Conservation (phyloP, 78 protist species). For the Polysphondylium violaceum region DNA sequence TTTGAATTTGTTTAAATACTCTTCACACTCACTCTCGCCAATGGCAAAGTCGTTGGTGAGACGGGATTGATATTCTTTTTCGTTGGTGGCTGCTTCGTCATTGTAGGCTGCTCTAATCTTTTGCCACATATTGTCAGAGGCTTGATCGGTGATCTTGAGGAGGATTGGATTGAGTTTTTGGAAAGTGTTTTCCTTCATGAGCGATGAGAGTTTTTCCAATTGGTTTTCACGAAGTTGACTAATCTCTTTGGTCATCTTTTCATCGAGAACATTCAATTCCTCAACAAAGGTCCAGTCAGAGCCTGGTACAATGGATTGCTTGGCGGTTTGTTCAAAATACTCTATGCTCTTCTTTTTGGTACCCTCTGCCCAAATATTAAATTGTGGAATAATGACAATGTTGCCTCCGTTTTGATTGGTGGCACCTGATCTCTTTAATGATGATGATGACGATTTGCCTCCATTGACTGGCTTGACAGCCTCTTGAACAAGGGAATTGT, state of each 20-base stretch:
- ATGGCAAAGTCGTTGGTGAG: constrained; percentile 46
- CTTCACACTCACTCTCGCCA: neutral
- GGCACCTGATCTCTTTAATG: neutral
- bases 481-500: constrained; percentile 50
- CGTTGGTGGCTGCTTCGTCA: constrained; percentile 16
- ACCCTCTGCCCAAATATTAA: constrained; percentile 15
- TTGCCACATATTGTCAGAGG: constrained; percentile 70
- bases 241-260: constrained; percentile 26
- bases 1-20: neutral
- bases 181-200: constrained; percentile 25
- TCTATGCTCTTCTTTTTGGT: constrained; percentile 37
- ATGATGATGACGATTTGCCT: neutral
- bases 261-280: constrained; percentile 8
- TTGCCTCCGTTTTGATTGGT: neutral
- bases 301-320: constrained; percentile 26
- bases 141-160: constrained; percentile 58
- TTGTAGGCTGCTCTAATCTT: constrained; percentile 14
- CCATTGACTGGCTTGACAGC: neutral
- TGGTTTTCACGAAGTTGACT: constrained; percentile 32
- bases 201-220: constrained; percentile 31
- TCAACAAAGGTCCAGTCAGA: constrained; percentile 28
- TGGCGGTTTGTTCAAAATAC: constrained; percentile 45
- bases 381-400: constrained; percentile 53
- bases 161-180: constrained; percentile 43
- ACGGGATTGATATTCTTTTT: constrained; percentile 29